Conservation (phyloP, 192 early-diverging fungal species). For the Coemansia sp. region DNA sequence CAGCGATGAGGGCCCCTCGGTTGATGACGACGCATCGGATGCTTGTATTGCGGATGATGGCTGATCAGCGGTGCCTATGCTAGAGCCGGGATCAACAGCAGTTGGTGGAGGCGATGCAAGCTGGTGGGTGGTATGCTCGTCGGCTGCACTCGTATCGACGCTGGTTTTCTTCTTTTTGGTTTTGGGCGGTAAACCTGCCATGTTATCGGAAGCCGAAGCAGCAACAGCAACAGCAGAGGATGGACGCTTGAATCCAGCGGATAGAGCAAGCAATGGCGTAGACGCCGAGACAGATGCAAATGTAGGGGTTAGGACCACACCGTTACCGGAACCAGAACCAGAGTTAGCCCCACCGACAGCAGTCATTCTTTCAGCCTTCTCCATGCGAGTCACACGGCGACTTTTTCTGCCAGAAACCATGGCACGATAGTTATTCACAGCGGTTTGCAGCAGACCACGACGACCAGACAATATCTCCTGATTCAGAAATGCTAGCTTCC, state of each 20-base stretch:
- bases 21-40: background rate
- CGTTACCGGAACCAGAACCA: background rate
- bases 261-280: background rate
- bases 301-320: background rate
- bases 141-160: background rate
- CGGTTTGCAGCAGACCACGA: constrained; percentile 78
- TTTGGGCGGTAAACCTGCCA: background rate
- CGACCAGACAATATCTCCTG: constrained; percentile 61
- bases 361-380: constrained; percentile 55
- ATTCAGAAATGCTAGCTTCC: constrained; percentile 82
- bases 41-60: background rate
- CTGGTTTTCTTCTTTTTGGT: background rate
- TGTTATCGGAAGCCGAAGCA: background rate
- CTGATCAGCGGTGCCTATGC: background rate
- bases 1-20: background rate
- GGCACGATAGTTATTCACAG: constrained; percentile 79
- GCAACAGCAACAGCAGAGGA: background rate
- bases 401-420: constrained; percentile 69
- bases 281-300: too few species aligned
- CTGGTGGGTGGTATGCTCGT: background rate
- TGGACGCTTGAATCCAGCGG: background rate
- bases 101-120: background rate
- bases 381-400: constrained; percentile 70
- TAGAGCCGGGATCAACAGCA: background rate
- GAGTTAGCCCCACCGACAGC: background rate